Percentiles rank a stretch among this genome's conserved stretches.
These are phyloP conservation scores for Colletotrichum aenigma DNA, from an alignment of 2,329 filamentous ascomycete genomes.

Conservation along the genomic window DNA sequence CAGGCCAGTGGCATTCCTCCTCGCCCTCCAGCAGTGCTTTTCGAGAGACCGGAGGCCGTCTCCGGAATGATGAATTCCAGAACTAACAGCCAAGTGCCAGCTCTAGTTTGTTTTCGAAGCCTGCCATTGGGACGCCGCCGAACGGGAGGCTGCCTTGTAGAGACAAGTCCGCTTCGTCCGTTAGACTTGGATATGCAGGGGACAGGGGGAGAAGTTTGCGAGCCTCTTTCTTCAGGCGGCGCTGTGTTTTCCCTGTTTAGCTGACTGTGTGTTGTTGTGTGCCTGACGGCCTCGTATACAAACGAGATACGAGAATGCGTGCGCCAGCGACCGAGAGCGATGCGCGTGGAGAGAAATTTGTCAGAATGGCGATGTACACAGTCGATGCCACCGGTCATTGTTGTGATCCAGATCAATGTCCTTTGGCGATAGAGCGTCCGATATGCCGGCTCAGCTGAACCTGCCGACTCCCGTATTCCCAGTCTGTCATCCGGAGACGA, in stretches of 20 bases:
- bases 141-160: not conserved
- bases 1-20: slow-evolving; percentile 2
- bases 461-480: not conserved
- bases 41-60: not conserved
- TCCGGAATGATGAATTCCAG: slow-evolving; percentile 9
- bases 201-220: not conserved
- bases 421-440: not conserved
- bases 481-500: not conserved
- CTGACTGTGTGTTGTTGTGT: not conserved
- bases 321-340: not conserved
- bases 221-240: not conserved
- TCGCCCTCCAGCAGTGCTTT: not conserved
- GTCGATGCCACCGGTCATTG: not conserved
- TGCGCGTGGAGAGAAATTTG: not conserved
- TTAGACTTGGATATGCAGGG: not conserved
- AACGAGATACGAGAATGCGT: not conserved
- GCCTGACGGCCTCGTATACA: not conserved
- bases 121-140: not conserved
- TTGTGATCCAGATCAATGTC: slow-evolving; percentile 1
- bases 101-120: not conserved
- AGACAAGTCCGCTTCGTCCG: not conserved
- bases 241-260: not conserved
- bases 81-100: not conserved
- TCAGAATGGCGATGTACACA: not conserved
- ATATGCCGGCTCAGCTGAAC: not conserved